phyloP scores from a whole-genome alignment of 2,329 filamentous ascomycete species.

The Diatrype stigma region DNA sequence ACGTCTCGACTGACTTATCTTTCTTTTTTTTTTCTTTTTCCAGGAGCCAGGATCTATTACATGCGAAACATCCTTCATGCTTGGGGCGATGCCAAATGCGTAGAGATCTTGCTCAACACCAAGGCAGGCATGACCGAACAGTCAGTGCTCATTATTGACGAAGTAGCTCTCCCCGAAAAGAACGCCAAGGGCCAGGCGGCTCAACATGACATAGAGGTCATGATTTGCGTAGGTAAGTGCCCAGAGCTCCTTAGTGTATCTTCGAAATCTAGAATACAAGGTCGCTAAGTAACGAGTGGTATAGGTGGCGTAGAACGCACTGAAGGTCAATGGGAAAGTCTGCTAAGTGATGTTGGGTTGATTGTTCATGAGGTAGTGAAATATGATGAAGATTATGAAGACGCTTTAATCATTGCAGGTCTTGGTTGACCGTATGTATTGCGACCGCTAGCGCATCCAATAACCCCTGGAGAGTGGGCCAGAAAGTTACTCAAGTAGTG shows the following conservation, averaged over 20 bases:
- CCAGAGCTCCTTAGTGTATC: too few species aligned
- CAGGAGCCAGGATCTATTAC: slow-evolving; percentile 14
- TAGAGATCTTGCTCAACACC: slow-evolving; percentile 8
- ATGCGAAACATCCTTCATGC: slow-evolving; percentile 13
- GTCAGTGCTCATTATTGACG: slow-evolving; percentile 12
- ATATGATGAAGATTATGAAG: neutral
- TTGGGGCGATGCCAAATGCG: slow-evolving; percentile 6
- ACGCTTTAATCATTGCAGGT: neutral
- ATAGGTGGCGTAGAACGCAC: too few species aligned
- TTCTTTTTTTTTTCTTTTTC: too few species aligned
- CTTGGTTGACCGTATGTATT: too few species aligned
- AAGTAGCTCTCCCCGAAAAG: slow-evolving; percentile 7
- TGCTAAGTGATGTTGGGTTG: neutral
- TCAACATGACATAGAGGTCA: neutral
- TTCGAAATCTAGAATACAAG: too few species aligned
- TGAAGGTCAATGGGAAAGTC: neutral
- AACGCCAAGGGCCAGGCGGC: neutral
- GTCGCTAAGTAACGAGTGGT: too few species aligned
- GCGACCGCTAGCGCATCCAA: too few species aligned
- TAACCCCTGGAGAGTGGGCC: too few species aligned
- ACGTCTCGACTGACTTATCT: too few species aligned
- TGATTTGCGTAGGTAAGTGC: neutral
- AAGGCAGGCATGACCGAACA: slow-evolving; percentile 9
- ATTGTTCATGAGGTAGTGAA: neutral
- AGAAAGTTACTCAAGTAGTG: too few species aligned